Evolutionary conservation across 371 early-diverging fungal genomes (phyloP).

Genomic region (Haplosporangium sp.): DNA sequence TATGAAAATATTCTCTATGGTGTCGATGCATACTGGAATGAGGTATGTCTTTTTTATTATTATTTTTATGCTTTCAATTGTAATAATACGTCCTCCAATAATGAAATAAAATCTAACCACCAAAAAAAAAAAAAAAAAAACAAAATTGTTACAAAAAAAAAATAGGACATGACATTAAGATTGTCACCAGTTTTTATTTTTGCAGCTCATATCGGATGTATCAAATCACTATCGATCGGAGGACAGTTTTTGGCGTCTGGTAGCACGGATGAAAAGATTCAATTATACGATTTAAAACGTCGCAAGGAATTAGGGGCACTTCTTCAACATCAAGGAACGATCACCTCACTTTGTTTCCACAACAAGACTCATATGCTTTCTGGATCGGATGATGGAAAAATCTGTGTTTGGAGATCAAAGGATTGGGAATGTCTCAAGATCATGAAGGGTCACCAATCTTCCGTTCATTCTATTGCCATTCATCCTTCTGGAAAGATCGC

Average conservation of each 20-base stretch:
- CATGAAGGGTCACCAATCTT: slow-evolving; percentile 89
- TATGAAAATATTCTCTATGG: slow-evolving; percentile 97
- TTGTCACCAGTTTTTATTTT: slow-evolving; percentile 91
- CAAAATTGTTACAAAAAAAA: background rate
- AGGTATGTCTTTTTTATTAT: slow-evolving; percentile 16
- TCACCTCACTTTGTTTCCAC: slow-evolving; percentile 86
- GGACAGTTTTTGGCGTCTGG: slow-evolving; percentile 92
- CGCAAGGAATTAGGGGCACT: slow-evolving; percentile 93
- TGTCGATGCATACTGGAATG: slow-evolving; percentile 75
- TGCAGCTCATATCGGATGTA: slow-evolving; percentile 93
- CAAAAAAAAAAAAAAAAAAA: no score
- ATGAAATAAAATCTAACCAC: no score
- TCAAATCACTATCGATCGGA: slow-evolving; percentile 86
- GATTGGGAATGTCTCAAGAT: slow-evolving; percentile 97
- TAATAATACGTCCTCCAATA: no score
- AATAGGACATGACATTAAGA: slow-evolving; percentile 52
- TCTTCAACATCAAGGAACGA: slow-evolving; percentile 92
- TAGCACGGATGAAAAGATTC: slow-evolving; percentile 95
- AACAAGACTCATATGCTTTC: slow-evolving; percentile 87
- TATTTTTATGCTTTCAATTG: no score
- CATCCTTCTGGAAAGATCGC: slow-evolving; percentile 96
- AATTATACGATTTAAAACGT: slow-evolving; percentile 88
- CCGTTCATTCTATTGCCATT: slow-evolving; percentile 81
- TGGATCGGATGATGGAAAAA: slow-evolving; percentile 89
- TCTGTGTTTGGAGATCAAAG: slow-evolving; percentile 90